Evolutionary conservation across 805 yeast genomes (phyloP), one percentile per base, ranked within the genome.

Genomic region (Teunomyces funiuensis): DNA sequence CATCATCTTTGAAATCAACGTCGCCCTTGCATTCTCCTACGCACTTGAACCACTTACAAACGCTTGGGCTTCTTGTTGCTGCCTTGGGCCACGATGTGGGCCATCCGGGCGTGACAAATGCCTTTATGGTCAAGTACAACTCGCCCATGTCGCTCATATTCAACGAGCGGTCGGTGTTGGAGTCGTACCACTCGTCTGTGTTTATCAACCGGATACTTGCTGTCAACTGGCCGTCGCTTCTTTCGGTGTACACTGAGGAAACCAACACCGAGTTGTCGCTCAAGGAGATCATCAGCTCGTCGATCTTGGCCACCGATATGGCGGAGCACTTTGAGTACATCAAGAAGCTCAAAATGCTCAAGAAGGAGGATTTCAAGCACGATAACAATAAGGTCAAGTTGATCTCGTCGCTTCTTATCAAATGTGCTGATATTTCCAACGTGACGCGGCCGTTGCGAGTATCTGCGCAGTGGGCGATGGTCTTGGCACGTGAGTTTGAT

Each of bases 31-130:
- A 34, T n/a, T 34, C 37, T 4, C 39, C 39, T 5, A 25, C 31
- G 17, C 23, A 18, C 13, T 17, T 34, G 14, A 34, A 22, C 19
- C 22, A 22, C 18, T 40, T 63, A 22, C 83, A 83, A 50, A 70
- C 74, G 2, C 64, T 85, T 36, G 77, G 85, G 1, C 63, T 88
- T 19, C 73, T 87, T 25, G 68, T 90, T 9, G 86, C 96, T 0
- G 93, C 96, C 1, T 65, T 90, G 31, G 98, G 98, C 39, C 99
- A 93, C 65, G 99, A 93, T 61, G 80, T 87, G 23, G 96, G 97
- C 16, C 99, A 93, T 62, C 98, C 98, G 0, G 99, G 98, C 2
- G 80, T 89, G n/a, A 88, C 95, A 10, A 88, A 88, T 60, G 77
- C 79, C 27, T 80, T 88, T 49, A 66, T 91, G 59, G 66, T 71